Evolutionary conservation across 805 yeast genomes (phyloP), one percentile per base, ranked within the genome.

Genomic region (Zygotorulaspora sp.): DNA sequence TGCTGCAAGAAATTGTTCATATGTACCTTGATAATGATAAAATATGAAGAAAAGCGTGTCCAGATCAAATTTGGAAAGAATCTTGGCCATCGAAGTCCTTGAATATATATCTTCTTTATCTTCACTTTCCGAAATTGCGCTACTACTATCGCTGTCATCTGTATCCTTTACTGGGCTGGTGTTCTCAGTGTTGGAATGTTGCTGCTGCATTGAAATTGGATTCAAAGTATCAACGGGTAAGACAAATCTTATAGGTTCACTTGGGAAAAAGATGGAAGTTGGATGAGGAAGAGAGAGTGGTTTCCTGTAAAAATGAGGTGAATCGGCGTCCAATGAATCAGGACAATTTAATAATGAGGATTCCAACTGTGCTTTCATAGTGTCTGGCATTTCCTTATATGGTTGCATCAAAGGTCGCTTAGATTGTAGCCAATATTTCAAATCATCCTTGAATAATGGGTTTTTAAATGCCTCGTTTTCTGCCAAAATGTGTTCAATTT

Each of bases 11-110:
- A 75, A 71, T 58, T 83, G 92, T 44, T 80, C 76, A 52, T 81
- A 81, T 12, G 81, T 71, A 18, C 82, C 85, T 50, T 77, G 83
- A 37, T 66, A 67, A 48, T 88, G 92, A 66, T 92, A 92, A 64
- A 92, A 92, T 35, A 90, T 83, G 69, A 85, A 92, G 50, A 90
- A 89, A 49, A 92, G 64, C 2, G 97, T 90, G 55, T 88, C 96
- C 21, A 79, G 68, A 54, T 87, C 95, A 52, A 90, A 75, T 52
- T 82, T 86, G 18, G 74, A 67, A 63, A 85, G 66, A n/a, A 70
- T 63, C 55, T 78, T 84, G 41, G 77, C 76, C 62, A 79, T 70
- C 1, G 65, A 61, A 7, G 62, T 55, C 15, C 50, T 53, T 4
- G 62, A 50, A 41, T 62, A 58, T 13, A 59, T 52, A 43, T 61